Percentiles rank a stretch among this genome's conserved stretches.
phyloP scores from a whole-genome alignment of 2,329 filamentous ascomycete species.

The Dactylellina sp. region DNA sequence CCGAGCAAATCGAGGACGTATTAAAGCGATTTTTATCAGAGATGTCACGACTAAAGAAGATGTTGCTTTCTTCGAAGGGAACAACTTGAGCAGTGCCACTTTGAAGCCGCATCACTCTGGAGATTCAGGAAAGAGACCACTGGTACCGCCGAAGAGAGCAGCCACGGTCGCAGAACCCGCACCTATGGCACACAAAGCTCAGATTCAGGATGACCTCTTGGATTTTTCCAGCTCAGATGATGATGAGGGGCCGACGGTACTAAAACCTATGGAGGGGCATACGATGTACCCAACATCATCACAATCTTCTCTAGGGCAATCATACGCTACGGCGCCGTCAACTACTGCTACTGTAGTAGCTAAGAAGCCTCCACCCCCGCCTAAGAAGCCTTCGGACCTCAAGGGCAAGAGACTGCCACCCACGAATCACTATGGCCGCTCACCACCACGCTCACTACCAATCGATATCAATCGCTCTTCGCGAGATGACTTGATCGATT shows the following conservation, averaged over 20 bases:
- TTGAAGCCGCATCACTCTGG: constrained; percentile 31
- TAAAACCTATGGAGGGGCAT: constrained; percentile 52
- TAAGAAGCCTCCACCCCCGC: constrained; percentile 39
- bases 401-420: constrained; percentile 48
- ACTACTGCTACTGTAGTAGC: constrained; percentile 9
- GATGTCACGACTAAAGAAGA: constrained; percentile 85
- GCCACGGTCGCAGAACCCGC: constrained; percentile 51
- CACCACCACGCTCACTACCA: constrained; percentile 42
- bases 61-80: constrained; percentile 80
- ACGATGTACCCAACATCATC: constrained; percentile 49
- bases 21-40: constrained; percentile 90
- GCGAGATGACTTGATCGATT: constrained; percentile 18
- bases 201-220: constrained; percentile 37
- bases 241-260: constrained; percentile 40
- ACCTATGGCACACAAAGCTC: constrained; percentile 9
- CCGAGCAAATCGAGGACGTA: constrained; percentile 81
- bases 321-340: constrained; percentile 24
- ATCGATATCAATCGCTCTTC: constrained; percentile 27
- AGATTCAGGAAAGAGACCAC: constrained; percentile 11
- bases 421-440: constrained; percentile 37
- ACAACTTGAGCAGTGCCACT: constrained; percentile 30
- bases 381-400: constrained; percentile 54
- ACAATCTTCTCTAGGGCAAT: constrained; percentile 25
- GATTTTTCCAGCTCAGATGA: constrained; percentile 55
- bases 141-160: constrained; percentile 56